Base-by-base conservation (phyloP, 140 eudicot species). In the Stevia rebaudiana region DNA sequence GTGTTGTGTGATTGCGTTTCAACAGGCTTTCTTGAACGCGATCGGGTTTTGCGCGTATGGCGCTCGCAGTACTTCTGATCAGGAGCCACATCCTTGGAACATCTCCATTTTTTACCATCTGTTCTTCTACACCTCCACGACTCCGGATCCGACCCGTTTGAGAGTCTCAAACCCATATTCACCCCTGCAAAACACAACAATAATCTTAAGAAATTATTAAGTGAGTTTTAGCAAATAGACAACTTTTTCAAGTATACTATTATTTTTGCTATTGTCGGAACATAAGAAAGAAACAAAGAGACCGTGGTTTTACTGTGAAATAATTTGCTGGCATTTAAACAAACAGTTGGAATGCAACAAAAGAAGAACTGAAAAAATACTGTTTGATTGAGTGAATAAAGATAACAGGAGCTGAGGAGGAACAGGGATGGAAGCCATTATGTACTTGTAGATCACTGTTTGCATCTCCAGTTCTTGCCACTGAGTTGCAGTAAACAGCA, bases 1-100 rank as follows among this genome's bases (percentile, higher is more conserved):
- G 68, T 40, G 51, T 65, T 71, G 53, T 54, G 73, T 66, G 87
- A 22, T 40, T 57, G 75, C 25, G 19, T 49, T 87, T 87, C 95
- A 92, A 87, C 95, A 84, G 64, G 95, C 95, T 87, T 87, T 87
- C 95, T 87, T 87, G 95, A 87, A 87, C 94, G 94, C 51, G 82
- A 62, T 61, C 84, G 55, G 36, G 71, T 80, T 51, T 84, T 87
- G 63, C 84, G 89, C 31, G 80, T 76, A 48, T 87, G 95, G 5
- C 94, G 79, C 77, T 87, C 95, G 53, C 95, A 87, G 67, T 84
- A 87, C 50, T 84, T 87, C 59, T 87, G 94, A 24, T 84, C 84
- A 15, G 89, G 94, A 4, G 83, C 78, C 17, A 82, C 86, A 48
- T 87, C 92, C 48, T 88, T 81, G 0, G 95, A 62, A 40, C 95